phyloP scores from a whole-genome alignment of 78 protist genomes.

The Isochrysis galbana region DNA sequence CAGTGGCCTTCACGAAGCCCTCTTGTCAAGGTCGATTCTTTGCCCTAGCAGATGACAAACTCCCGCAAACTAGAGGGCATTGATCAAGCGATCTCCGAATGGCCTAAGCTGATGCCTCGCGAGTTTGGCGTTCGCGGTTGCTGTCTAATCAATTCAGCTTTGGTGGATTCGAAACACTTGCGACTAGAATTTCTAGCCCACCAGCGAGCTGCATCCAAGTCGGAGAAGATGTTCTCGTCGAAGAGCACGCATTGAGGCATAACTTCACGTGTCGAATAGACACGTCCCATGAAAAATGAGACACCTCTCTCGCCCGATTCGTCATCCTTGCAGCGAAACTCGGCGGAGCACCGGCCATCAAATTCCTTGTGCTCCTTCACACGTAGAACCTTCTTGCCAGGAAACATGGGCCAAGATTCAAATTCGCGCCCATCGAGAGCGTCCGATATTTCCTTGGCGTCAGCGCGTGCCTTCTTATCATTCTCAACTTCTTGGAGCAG shows the following conservation, averaged over 20 bases:
- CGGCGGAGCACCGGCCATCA: not conserved
- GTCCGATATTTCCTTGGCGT: not conserved
- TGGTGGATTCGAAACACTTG: no score
- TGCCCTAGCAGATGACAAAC: no score
- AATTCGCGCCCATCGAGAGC: not conserved
- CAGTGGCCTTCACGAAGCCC: no score
- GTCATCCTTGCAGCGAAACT: not conserved
- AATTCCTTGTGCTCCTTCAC: not conserved
- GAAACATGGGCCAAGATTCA: no score
- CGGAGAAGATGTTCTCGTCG: not conserved
- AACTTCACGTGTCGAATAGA: no score
- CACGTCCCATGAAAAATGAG: not conserved
- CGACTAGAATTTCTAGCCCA: not conserved
- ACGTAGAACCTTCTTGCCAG: not conserved
- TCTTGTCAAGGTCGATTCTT: no score
- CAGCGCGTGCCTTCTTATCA: not conserved
- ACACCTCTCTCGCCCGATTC: not conserved
- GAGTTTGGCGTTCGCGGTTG: no score
- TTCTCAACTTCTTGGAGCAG: not conserved
- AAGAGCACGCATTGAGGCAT: not conserved
- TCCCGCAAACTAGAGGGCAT: no score
- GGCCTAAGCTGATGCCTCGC: no score
- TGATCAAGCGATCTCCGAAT: no score
- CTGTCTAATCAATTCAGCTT: no score
- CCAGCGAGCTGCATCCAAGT: not conserved